Conservation (phyloP, 768 basidiomycete genomes). For the Lactarius sanguifluus region DNA sequence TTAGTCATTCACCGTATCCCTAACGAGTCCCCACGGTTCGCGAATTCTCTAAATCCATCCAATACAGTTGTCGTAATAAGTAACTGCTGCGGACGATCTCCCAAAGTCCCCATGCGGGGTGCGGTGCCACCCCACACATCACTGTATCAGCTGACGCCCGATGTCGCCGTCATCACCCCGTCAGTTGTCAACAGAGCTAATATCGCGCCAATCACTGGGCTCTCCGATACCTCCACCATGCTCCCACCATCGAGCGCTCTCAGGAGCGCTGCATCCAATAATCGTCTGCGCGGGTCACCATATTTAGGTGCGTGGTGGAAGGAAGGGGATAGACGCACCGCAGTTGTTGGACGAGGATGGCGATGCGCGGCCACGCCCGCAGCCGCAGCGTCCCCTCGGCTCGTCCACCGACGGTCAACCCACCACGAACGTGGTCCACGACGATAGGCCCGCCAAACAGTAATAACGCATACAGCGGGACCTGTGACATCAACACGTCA, state of each 20-base stretch:
- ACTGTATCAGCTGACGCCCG: not conserved
- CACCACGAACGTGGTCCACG: slow-evolving; percentile 80
- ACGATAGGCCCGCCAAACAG: slow-evolving; percentile 80
- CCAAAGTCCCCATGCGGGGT: not conserved
- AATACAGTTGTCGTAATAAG: not conserved
- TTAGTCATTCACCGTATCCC: not conserved
- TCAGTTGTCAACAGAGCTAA: slow-evolving; percentile 42
- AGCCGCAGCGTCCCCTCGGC: slow-evolving; percentile 56
- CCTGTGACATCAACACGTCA: slow-evolving; percentile 34
- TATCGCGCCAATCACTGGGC: slow-evolving; percentile 53
- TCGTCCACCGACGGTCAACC: slow-evolving; percentile 59
- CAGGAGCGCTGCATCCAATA: slow-evolving; percentile 68
- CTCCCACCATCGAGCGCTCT: slow-evolving; percentile 62
- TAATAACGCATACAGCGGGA: slow-evolving; percentile 84
- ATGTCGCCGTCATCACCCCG: slow-evolving; percentile 30
- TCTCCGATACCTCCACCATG: slow-evolving; percentile 45
- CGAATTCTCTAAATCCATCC: no score
- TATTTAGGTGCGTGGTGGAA: not conserved
- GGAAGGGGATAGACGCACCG: slow-evolving; percentile 47
- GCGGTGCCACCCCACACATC: not conserved
- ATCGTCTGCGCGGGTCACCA: slow-evolving; percentile 43
- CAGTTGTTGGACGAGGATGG: slow-evolving; percentile 83
- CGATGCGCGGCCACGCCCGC: slow-evolving; percentile 86
- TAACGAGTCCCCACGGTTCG: no score
- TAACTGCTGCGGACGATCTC: not conserved